Base-by-base conservation (phyloP, 139 green algal species). In the Picochlorum sp. region DNA sequence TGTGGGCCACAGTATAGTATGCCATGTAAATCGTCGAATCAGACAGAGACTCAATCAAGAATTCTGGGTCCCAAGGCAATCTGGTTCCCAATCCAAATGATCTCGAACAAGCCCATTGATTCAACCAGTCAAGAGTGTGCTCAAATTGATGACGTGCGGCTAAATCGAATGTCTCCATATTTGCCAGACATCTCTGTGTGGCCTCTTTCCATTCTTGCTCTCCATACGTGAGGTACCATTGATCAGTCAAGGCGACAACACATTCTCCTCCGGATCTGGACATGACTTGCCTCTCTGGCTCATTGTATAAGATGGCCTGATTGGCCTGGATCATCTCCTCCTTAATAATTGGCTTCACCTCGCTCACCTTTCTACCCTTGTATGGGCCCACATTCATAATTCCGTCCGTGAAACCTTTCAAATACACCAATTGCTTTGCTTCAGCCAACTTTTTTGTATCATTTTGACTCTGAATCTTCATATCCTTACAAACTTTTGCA, bases 1-100 rank as follows among this genome's bases (percentile, higher is more conserved):
- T 63, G 73, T 95, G 88, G 52, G 88, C 86, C 20, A 96, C 77
- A 6, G 89, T 95, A 86, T 99, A 99, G 83, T 95, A 99, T 13
- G 94, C 94, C 94, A 99, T 99, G 86, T 99, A 99, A 73, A 98
- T 92, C 49, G 94, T 99, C 50, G 85, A 95, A 75, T 99, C 94
- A 4, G 90, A 97, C 5, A 99, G 78, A 3, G 88, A 97, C 84
- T 99, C 94, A 44, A 99, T 88, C 6, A 99, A 82, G 72, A 88
- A 98, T 63, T 95, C 77, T 18, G 83, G 76, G 72, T 99, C 94
- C 89, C 90, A 98, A 0, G 94, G 94, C 56, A 99, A 67, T 41
- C 70, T 72, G 0, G 92, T 98, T 58, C 94, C 94, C 54, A 99
- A 85, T 26, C 94, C 94, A 80, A 98, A 99, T 15, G 85, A 93